phyloP scores from a whole-genome alignment of 129 eudicot species.

The Helianthus tuberosus region DNA sequence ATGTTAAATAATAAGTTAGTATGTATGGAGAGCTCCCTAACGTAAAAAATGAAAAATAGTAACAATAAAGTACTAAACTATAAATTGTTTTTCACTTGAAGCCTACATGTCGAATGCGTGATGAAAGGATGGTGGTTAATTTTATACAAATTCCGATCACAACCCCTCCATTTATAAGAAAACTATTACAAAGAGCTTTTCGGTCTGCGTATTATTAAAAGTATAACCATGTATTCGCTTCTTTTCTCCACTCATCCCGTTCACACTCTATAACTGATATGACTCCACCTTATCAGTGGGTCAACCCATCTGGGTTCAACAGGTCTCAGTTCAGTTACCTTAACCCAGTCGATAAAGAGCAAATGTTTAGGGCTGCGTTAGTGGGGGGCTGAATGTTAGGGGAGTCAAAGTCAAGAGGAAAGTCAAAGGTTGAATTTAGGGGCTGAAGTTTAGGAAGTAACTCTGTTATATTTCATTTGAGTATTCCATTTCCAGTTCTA shows the following conservation, averaged over 20 bases:
- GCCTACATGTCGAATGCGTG: slow-evolving; percentile 1
- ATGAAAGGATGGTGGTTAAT: background rate
- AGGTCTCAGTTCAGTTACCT: no score
- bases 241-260: background rate
- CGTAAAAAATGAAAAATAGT: background rate
- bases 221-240: background rate
- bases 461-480: no score
- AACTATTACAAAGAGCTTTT: background rate
- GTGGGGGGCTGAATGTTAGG: no score
- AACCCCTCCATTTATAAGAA: background rate
- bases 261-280: no score
- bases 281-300: no score
- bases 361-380: no score
- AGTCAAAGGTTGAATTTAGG: no score
- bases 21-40: background rate
- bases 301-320: no score
- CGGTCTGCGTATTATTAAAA: background rate
- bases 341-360: no score
- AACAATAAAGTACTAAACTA: background rate
- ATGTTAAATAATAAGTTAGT: slow-evolving; percentile 5
- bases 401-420: no score
- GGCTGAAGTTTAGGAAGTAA: no score
- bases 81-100: slow-evolving; percentile 9
- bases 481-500: no score
- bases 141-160: background rate